Evolutionary conservation across 768 basidiomycete species (phyloP).

Genomic region (Psilocybe subaeruginosa): DNA sequence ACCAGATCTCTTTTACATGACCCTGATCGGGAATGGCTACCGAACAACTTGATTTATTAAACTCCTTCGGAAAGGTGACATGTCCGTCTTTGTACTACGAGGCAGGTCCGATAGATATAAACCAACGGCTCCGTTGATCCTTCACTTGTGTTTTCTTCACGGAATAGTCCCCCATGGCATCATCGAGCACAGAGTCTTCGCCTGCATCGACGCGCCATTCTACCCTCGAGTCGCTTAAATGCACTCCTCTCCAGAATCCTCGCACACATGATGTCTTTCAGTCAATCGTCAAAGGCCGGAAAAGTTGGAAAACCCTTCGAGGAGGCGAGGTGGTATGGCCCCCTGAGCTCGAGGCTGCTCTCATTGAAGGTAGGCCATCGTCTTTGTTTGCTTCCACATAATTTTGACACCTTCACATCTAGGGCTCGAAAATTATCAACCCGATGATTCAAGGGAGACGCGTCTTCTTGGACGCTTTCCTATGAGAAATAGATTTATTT

Average conservation of each 20-base stretch:
- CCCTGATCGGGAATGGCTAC: constrained; percentile 25
- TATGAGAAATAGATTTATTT: constrained; percentile 80
- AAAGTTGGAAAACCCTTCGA: constrained; percentile 75
- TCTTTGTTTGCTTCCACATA: constrained; percentile 2
- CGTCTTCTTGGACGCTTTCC: constrained; percentile 76
- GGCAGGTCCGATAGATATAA: constrained; percentile 33
- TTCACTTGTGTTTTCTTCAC: constrained; percentile 24
- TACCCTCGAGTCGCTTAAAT: constrained; percentile 26
- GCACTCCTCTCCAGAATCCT: constrained; percentile 32
- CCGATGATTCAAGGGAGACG: constrained; percentile 74
- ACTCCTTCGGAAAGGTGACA: constrained; percentile 28
- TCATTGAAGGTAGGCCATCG: constrained; percentile 65
- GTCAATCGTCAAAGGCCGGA: constrained; percentile 67
- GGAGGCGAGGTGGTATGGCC: constrained; percentile 83
- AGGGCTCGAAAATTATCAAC: constrained; percentile 76
- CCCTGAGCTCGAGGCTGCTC: constrained; percentile 74
- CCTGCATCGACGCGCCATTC: constrained; percentile 23
- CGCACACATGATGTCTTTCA: constrained; percentile 62
- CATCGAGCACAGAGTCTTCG: constrained; percentile 22
- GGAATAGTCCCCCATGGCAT: constrained; percentile 22
- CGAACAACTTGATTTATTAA: constrained; percentile 37
- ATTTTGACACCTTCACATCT: constrained; percentile 13
- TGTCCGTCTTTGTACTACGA: constrained; percentile 23
- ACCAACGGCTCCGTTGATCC: constrained; percentile 25
- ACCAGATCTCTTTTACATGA: constrained; percentile 33